Evolutionary conservation across 78 protist genomes (phyloP), one percentile per base, ranked within the genome.

Genomic region (Polysphondylium violaceum): DNA sequence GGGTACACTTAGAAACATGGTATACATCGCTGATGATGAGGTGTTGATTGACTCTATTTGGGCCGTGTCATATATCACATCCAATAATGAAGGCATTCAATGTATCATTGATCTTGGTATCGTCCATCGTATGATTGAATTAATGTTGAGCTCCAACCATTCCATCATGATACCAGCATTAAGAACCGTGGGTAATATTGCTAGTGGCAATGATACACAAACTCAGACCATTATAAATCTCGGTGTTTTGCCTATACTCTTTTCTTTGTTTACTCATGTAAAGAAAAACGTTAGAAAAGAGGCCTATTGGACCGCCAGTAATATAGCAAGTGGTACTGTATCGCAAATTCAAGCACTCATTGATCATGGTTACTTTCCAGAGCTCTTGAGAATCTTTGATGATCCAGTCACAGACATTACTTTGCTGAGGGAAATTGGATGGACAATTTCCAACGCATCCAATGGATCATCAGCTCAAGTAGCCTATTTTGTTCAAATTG

Each of bases 281-380:
- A 92, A 78, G 14, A 40, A 55, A 38, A 81, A 77, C 58, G 72
- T 98, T 50, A 75, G 95, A 43, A 98, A 98, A 93, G 99, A 99
- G 74, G 86, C 98, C 4, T 96, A 97, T 92, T 99, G 99, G 99
- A 81, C 99, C 19, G 51, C 98, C 67, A 95, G 97, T 38, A 99
- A 99, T 95, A 96, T 98, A 31, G 94, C 98, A 0, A 99, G 99
- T 1, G 99, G 99, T 35, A 95, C n/a, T 65, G n/a, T 3, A 19
- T 23, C 33, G 31, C 99, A 98, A 88, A 95, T 98, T 27, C 95
- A 97, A 72, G 93, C 81, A 25, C 96, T 86, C 35, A 88, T 98
- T 56, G 96, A 96, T 12, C 53, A 75, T 29, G 40, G 76, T 76
- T 8, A 97, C 27, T 12, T 98, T 53, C 97, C 95, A 44, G 60